Percentiles rank a stretch among this genome's conserved stretches.
Evolutionary conservation across 495 filamentous ascomycete species (phyloP).

Genomic region (Tuber brumale): DNA sequence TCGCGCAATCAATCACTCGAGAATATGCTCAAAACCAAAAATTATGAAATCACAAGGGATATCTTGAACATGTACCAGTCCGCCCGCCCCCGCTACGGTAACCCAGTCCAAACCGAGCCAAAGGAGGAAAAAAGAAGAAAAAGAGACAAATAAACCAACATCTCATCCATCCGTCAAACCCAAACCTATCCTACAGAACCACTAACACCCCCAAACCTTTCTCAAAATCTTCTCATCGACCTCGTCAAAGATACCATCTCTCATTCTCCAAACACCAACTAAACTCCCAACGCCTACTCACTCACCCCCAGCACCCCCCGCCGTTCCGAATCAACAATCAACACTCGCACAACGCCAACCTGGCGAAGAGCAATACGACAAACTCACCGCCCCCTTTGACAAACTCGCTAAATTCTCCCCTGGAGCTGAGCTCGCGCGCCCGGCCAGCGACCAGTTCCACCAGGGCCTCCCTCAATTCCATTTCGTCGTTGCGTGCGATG

Average conservation of each 20-base stretch:
- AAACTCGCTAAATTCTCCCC: constrained; percentile 24
- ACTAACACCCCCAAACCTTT: background rate
- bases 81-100: background rate
- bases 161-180: background rate
- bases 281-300: background rate
- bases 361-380: constrained; percentile 16
- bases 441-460: constrained; percentile 8
- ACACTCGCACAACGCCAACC: constrained; percentile 5
- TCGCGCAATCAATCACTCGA: background rate
- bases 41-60: background rate
- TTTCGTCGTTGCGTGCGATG: constrained; percentile 3
- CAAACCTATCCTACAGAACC: background rate
- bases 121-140: background rate
- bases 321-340: constrained; percentile 5
- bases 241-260: background rate
- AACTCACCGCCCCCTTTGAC: constrained; percentile 26
- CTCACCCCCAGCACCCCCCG: background rate
- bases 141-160: background rate
- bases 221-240: constrained; percentile 1
- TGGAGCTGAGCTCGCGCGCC: constrained; percentile 19
- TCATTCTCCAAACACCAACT: constrained; percentile 5
- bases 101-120: background rate
- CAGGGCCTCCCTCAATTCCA: constrained; percentile 11
- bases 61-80: background rate
- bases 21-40: background rate